These are phyloP conservation scores for Blepharisma japonicum DNA, from an alignment of 73 alveolate species.

Conservation along the genomic window DNA sequence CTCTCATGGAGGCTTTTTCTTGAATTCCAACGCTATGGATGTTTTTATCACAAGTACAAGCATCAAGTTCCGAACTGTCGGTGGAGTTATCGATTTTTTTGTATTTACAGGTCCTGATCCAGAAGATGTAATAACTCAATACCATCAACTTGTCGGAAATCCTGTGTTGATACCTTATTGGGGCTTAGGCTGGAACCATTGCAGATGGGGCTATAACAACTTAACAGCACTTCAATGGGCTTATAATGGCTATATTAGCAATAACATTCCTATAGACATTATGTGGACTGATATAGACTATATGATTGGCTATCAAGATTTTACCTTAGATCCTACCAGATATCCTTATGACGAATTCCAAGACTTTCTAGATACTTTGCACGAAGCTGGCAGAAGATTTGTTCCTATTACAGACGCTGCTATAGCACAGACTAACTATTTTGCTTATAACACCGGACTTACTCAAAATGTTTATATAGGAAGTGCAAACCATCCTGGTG, in stretches of 20 bases:
- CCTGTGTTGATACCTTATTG: conserved; percentile 86
- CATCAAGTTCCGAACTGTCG: not conserved
- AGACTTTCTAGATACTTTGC: conserved; percentile 34
- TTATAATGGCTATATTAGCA: conserved; percentile 46
- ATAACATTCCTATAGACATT: conserved; percentile 85
- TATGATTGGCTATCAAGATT: conserved; percentile 77
- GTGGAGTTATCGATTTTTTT: not conserved
- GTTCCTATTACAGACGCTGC: conserved; percentile 96
- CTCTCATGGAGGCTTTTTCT: not conserved
- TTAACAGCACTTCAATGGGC: conserved; percentile 58
- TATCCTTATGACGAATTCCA: conserved; percentile 40
- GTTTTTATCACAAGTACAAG: not conserved
- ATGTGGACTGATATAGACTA: conserved; percentile 97
- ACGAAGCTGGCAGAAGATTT: conserved; percentile 53
- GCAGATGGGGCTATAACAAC: conserved; percentile 88
- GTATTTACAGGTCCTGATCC: conserved; percentile 36
- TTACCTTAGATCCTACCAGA: conserved; percentile 45
- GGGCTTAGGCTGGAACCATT: conserved; percentile 87
- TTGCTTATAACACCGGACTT: conserved; percentile 64
- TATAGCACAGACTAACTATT: conserved; percentile 67
- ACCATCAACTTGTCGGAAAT: conserved; percentile 69
- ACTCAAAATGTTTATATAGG: conserved; percentile 69
- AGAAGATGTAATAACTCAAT: conserved; percentile 64
- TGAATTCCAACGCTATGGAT: conserved; percentile 18
- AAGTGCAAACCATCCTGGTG: conserved; percentile 72